phyloP scores from a whole-genome alignment of 2,329 filamentous ascomycete species.

The Moelleriella libera region DNA sequence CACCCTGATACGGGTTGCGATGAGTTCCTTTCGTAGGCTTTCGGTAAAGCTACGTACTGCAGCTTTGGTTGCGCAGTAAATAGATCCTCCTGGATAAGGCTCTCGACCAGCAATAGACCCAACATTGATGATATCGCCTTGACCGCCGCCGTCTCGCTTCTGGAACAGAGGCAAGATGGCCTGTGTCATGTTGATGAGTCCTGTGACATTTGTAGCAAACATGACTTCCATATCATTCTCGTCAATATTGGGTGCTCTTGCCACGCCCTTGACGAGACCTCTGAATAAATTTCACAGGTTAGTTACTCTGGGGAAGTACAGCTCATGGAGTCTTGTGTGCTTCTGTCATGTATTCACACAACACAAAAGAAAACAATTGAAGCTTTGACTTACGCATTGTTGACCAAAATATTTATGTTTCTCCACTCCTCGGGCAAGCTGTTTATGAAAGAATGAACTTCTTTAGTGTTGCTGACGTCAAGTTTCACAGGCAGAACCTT shows the following conservation, averaged over 20 bases:
- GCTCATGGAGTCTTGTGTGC: no score
- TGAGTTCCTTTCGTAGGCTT: conserved; percentile 66
- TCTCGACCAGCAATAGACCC: conserved; percentile 82
- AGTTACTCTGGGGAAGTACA: no score
- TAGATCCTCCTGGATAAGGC: conserved; percentile 70
- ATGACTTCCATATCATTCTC: conserved; percentile 74
- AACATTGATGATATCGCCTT: conserved; percentile 89
- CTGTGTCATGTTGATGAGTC: conserved; percentile 94
- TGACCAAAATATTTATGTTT: conserved; percentile 79
- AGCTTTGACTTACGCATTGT: conserved; percentile 65
- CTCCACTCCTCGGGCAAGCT: conserved; percentile 68
- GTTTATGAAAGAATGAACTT: conserved; percentile 59
- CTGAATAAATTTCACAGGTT: conserved; percentile 24
- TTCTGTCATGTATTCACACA: not conserved
- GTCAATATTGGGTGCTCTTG: conserved; percentile 69
- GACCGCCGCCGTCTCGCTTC: conserved; percentile 57
- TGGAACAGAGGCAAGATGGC: conserved; percentile 74
- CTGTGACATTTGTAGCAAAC: conserved; percentile 88
- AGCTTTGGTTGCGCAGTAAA: conserved; percentile 90
- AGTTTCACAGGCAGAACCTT: conserved; percentile 72
- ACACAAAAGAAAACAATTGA: not conserved
- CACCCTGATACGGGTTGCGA: conserved; percentile 65
- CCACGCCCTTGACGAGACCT: conserved; percentile 79
- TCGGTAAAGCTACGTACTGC: conserved; percentile 79
- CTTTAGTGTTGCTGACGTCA: conserved; percentile 69